Evolutionary conservation across 257 asterid species (phyloP).

Genomic region (Ocimum tenuiflorum): DNA sequence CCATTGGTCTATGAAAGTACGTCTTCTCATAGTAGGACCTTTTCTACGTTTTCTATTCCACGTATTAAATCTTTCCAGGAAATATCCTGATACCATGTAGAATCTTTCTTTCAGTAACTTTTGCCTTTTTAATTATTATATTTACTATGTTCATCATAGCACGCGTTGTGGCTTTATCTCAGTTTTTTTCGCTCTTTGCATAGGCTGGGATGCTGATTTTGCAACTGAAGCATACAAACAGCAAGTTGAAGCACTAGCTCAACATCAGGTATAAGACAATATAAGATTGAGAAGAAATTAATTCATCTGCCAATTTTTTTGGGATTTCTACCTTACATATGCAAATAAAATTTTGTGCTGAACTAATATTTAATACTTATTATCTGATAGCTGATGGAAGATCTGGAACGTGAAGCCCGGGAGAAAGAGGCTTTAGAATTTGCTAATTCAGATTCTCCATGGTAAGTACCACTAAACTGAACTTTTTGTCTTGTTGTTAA

Average conservation of each 20-base stretch:
- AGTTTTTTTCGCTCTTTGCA: slow-evolving; percentile 19
- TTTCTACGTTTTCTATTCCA: background rate
- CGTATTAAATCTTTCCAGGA: no score
- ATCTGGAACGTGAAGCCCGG: slow-evolving; percentile 76
- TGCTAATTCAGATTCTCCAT: slow-evolving; percentile 48
- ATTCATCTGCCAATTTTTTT: background rate
- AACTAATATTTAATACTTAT: slow-evolving; percentile 11
- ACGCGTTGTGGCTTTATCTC: slow-evolving; percentile 12
- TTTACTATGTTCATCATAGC: background rate
- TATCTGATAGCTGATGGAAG: slow-evolving; percentile 67
- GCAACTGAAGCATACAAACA: slow-evolving; percentile 93
- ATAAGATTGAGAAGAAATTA: background rate
- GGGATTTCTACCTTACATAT: slow-evolving; percentile 5
- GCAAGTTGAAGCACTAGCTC: slow-evolving; percentile 85
- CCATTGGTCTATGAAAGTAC: slow-evolving; percentile 91
- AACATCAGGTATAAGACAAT: slow-evolving; percentile 59
- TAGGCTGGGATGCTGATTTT: slow-evolving; percentile 98
- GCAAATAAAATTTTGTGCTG: slow-evolving; percentile 9
- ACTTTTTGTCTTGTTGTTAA: background rate
- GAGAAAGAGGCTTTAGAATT: slow-evolving; percentile 80
- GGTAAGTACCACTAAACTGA: slow-evolving; percentile 34
- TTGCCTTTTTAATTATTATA: background rate
- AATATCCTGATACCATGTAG: no score
- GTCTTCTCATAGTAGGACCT: slow-evolving; percentile 25
- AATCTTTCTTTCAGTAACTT: background rate